Evolutionary conservation across 2,329 filamentous ascomycete genomes (phyloP).

Genomic region (Rhynchosporium graminicola): DNA sequence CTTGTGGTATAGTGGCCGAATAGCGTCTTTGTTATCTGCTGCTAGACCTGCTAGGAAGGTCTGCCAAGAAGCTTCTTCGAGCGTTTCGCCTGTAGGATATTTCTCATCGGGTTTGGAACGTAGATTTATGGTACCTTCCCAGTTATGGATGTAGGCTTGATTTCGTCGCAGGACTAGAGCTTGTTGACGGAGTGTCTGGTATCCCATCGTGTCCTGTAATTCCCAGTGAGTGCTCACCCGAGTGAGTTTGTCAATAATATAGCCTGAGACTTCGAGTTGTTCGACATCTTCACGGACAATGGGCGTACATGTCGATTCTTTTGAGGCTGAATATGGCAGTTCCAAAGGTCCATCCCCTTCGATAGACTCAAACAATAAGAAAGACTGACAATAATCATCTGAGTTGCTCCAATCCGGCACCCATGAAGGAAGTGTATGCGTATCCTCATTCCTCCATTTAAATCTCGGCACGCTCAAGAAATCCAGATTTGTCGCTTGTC

Average conservation of each 20-base stretch:
- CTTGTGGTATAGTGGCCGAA: neutral
- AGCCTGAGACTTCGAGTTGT: conserved; percentile 15
- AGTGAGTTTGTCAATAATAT: conserved; percentile 11
- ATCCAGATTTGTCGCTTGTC: conserved; percentile 10
- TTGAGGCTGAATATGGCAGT: conserved; percentile 11
- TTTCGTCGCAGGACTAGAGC: conserved; percentile 8
- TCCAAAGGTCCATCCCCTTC: neutral
- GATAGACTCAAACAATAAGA: conserved; percentile 6
- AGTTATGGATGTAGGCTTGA: conserved; percentile 15
- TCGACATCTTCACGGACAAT: neutral
- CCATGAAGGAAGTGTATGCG: conserved; percentile 15
- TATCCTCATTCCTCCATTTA: neutral
- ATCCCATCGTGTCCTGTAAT: conserved; percentile 14
- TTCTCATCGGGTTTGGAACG: neutral
- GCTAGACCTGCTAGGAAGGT: conserved; percentile 11
- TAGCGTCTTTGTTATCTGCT: neutral
- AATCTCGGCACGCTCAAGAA: conserved; percentile 15
- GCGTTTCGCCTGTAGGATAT: conserved; percentile 15
- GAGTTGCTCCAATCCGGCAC: conserved; percentile 18
- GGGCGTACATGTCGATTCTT: neutral
- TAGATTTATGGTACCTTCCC: neutral
- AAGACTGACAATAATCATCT: neutral
- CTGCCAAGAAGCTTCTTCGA: conserved; percentile 17
- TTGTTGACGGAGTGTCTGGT: conserved; percentile 17
- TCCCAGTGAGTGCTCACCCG: conserved; percentile 7